Percentiles rank a stretch among this genome's conserved stretches.
phyloP scores from a whole-genome alignment of 1,284 basidiomycete genomes.

The Cryptococcus sp. region DNA sequence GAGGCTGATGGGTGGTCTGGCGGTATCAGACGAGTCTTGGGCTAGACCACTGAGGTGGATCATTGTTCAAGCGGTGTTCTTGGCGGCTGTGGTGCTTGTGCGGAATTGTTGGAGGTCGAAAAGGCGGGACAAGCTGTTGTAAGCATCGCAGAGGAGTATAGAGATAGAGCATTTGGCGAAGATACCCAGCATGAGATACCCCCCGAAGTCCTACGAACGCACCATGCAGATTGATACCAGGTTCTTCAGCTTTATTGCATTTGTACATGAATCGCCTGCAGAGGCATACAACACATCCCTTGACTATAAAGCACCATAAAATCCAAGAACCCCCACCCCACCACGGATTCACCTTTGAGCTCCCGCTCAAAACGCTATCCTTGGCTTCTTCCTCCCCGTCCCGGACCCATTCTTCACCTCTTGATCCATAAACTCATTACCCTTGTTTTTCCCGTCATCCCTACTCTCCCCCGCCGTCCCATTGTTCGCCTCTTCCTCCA shows the following conservation, averaged over 20 bases:
- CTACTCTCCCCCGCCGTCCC: conserved; percentile 55
- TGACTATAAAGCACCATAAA: no score
- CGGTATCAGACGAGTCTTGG: not conserved
- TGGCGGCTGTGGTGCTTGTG: not conserved
- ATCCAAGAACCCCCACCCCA: not conserved
- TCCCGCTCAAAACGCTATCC: not conserved
- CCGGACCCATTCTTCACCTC: conserved; percentile 1
- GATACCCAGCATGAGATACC: no score
- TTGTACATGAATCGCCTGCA: no score
- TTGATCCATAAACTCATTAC: conserved; percentile 6
- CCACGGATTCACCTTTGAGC: not conserved
- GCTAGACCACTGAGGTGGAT: not conserved
- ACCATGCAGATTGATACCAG: no score
- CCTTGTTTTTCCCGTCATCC: conserved; percentile 5
- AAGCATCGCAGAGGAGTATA: not conserved
- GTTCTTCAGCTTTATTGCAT: no score
- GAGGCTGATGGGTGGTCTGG: not conserved
- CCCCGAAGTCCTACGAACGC: no score
- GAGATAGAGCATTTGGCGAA: not conserved
- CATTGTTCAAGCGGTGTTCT: conserved; percentile 1
- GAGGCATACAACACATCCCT: no score
- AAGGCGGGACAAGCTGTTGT: not conserved
- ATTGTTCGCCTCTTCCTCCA: conserved; percentile 60
- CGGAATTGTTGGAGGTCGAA: not conserved
- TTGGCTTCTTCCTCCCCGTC: not conserved